These are phyloP conservation scores for Talaromyces islandicus DNA, from an alignment of 2,329 filamentous ascomycete genomes.

Conservation along the genomic window DNA sequence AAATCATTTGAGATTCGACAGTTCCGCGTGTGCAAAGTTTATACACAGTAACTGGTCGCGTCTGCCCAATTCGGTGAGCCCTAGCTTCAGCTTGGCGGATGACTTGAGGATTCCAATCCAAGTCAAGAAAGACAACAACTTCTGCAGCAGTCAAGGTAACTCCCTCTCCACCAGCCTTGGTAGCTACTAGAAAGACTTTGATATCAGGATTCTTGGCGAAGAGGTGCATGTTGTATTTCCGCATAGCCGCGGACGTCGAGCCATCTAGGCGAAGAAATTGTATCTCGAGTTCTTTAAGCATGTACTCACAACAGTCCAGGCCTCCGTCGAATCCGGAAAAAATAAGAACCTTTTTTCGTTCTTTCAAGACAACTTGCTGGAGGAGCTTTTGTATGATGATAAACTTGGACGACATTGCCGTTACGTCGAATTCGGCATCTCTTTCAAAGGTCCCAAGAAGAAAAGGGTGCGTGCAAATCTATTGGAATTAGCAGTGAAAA, in stretches of 20 bases:
- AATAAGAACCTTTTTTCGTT: slow-evolving; percentile 45
- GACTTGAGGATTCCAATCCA: slow-evolving; percentile 51
- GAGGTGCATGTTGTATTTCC: slow-evolving; percentile 49
- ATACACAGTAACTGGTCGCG: slow-evolving; percentile 49
- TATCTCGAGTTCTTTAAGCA: slow-evolving; percentile 42
- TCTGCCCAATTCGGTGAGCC: slow-evolving; percentile 52
- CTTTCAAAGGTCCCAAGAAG: slow-evolving; percentile 38
- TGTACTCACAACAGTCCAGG: slow-evolving; percentile 48
- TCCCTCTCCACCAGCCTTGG: slow-evolving; percentile 50
- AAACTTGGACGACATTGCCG: slow-evolving; percentile 44
- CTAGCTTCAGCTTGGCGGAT: slow-evolving; percentile 51
- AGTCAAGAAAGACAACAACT: slow-evolving; percentile 53
- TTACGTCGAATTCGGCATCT: slow-evolving; percentile 39
- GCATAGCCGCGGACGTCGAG: slow-evolving; percentile 40
- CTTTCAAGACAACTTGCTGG: slow-evolving; percentile 16
- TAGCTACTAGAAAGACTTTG: slow-evolving; percentile 52
- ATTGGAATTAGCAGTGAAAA: background rate
- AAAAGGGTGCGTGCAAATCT: slow-evolving; percentile 51
- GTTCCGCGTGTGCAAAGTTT: slow-evolving; percentile 53
- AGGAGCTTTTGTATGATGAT: slow-evolving; percentile 46
- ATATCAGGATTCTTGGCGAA: slow-evolving; percentile 47
- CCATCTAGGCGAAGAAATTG: slow-evolving; percentile 44
- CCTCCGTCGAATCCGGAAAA: slow-evolving; percentile 51
- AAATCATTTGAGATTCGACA: slow-evolving; percentile 54
- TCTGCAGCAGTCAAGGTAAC: slow-evolving; percentile 51